Evolutionary conservation across 179 eudicot species (phyloP), one percentile per base, ranked within the genome.

Genomic region (Kewa caespitosa): DNA sequence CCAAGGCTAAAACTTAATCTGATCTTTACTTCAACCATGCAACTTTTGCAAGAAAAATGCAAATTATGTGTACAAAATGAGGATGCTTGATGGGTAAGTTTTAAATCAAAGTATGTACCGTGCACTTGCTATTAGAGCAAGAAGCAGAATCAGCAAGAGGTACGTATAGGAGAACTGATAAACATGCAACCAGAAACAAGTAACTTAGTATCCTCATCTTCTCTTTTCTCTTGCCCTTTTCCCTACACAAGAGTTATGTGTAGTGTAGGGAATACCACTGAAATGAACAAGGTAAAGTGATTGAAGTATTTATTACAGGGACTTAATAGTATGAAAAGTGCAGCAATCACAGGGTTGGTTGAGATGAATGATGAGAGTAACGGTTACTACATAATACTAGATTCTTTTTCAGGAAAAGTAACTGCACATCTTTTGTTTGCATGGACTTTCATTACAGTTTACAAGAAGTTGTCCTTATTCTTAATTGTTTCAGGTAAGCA

Each of bases 121-220:
- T 75, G 66, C 83, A 80, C 2, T 34, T 69, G 3, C 28, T 48
- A 12, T 80, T 80, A 39, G 76, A 75, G 76, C 79, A 80, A 64
- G 72, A 22, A 80, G 68, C 72, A 70, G 67, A 33, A 18, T 6
- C 28, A 71, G 43, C 54, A 63, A 6, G 6, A 70, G 68, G 30
- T 31, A 43, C 70, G 8, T 70, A 61, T 39, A 64, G 22, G 28
- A 75, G 31, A 55, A 36, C 54, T 52, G 63, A 64, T 48, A 59
- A 63, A 8, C 75, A 18, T 64, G 69, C 57, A 64, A 75, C 32
- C 27, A 69, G 13, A 48, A 75, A 52, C 15, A 75, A 61, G 18
- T 22, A 6, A 69, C 38, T 27, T 69, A 32, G 20, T 64, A 39
- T 20, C 62, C 20, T 50, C 79, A 80, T 80, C 18, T 68, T 73